Evolutionary conservation across 2,329 filamentous ascomycete species (phyloP).

Genomic region (Colletotrichum sp.): DNA sequence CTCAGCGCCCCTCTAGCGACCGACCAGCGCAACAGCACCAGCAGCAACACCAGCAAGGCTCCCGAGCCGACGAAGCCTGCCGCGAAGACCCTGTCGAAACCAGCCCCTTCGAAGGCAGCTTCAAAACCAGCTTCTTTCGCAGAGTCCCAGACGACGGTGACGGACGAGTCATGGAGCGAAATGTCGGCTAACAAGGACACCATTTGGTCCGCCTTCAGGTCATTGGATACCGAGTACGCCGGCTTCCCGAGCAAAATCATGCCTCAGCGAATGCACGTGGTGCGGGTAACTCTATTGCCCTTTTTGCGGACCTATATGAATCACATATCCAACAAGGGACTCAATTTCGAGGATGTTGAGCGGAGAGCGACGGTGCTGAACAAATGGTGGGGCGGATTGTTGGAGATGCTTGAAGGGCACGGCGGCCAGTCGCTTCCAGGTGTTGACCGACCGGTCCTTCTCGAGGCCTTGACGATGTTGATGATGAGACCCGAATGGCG

Average conservation of each 20-base stretch:
- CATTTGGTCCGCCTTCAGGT: conserved; percentile 60
- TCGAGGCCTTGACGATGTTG: conserved; percentile 79
- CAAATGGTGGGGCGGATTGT: conserved; percentile 86
- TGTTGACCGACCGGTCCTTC: conserved; percentile 80
- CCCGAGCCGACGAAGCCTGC: neutral
- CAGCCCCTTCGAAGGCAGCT: conserved; percentile 23
- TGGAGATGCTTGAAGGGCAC: conserved; percentile 81
- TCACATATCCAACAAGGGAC: conserved; percentile 66
- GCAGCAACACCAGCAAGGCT: neutral
- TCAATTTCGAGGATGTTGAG: conserved; percentile 84
- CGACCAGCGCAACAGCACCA: neutral
- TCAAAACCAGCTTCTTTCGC: conserved; percentile 42
- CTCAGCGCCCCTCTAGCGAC: conserved; percentile 32
- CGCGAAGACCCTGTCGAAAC: neutral
- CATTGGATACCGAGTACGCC: conserved; percentile 52
- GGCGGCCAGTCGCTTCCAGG: conserved; percentile 75
- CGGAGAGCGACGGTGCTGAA: conserved; percentile 80
- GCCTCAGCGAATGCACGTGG: conserved; percentile 75
- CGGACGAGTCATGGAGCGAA: conserved; percentile 52
- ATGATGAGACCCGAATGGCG: conserved; percentile 93
- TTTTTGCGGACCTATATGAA: conserved; percentile 75
- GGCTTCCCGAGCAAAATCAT: conserved; percentile 75
- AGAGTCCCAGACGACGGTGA: conserved; percentile 41
- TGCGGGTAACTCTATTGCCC: conserved; percentile 75
- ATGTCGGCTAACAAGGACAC: conserved; percentile 54